phyloP scores from a whole-genome alignment of 768 basidiomycete genomes.

The Hygrophorus pudorinus region DNA sequence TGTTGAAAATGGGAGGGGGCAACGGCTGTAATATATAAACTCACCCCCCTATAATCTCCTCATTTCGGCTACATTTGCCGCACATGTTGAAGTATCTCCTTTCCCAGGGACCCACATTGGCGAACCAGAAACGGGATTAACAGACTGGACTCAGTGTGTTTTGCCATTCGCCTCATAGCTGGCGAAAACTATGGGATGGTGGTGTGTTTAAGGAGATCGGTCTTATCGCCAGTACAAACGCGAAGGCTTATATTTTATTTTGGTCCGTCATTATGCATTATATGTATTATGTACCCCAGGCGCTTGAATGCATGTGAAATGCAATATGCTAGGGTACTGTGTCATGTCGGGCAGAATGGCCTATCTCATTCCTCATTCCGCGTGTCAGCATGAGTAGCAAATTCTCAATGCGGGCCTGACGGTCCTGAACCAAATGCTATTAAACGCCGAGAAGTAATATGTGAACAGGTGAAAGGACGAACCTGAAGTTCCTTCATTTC shows the following conservation, averaged over 20 bases:
- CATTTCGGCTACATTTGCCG: conserved; percentile 39
- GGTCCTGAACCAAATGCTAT: conserved; percentile 33
- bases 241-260: conserved; percentile 9
- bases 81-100: conserved; percentile 39
- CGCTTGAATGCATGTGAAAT: too few species aligned
- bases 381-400: conserved; percentile 60
- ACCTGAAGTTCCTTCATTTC: conserved; percentile 83
- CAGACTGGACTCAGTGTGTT: conserved; percentile 15
- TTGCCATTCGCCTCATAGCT: conserved; percentile 28
- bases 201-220: conserved; percentile 19
- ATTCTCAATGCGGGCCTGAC: conserved; percentile 71
- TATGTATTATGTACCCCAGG: too few species aligned
- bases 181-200: conserved; percentile 26
- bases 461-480: conserved; percentile 9
- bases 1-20: too few species aligned
- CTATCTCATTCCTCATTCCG: conserved; percentile 44
- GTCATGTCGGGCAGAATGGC: conserved; percentile 1
- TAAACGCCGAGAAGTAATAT: background rate
- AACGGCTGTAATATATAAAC: conserved; percentile 11
- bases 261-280: conserved; percentile 15
- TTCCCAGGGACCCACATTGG: conserved; percentile 29
- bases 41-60: conserved; percentile 37
- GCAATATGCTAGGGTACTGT: background rate
- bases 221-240: conserved; percentile 2
- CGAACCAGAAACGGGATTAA: conserved; percentile 20